phyloP scores from a whole-genome alignment of 495 filamentous ascomycete species.

The Penicillium samsonianum region DNA sequence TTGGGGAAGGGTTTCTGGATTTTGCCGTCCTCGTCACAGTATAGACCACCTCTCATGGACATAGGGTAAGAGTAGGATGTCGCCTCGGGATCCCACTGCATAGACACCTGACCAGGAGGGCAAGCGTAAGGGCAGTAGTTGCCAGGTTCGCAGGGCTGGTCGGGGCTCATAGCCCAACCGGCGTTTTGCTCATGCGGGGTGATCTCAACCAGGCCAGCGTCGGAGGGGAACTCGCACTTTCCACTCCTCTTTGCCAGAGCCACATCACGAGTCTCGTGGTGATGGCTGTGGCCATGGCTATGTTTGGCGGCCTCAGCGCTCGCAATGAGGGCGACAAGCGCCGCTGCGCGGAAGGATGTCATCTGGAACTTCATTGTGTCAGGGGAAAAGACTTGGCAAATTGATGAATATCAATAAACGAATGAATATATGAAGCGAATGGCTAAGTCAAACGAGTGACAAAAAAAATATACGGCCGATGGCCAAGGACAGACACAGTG shows the following conservation, averaged over 20 bases:
- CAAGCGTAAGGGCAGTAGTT: conserved; percentile 81
- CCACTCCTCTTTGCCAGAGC: conserved; percentile 46
- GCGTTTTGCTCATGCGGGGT: conserved; percentile 66
- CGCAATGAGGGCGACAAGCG: conserved; percentile 64
- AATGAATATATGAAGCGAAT: conserved; percentile 25
- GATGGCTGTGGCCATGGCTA: conserved; percentile 37
- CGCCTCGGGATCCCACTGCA: conserved; percentile 74
- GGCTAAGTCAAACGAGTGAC: conserved; percentile 29
- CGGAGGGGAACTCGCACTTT: conserved; percentile 64
- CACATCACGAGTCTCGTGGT: conserved; percentile 28
- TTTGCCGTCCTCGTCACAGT: conserved; percentile 66
- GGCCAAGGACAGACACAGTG: conserved; percentile 28
- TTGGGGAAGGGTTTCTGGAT: conserved; percentile 71
- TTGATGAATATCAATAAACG: conserved; percentile 4
- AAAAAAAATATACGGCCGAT: conserved; percentile 24
- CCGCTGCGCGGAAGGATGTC: conserved; percentile 27
- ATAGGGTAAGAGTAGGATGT: conserved; percentile 67
- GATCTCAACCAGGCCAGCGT: conserved; percentile 68
- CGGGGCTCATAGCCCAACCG: conserved; percentile 81
- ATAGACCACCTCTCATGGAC: conserved; percentile 79
- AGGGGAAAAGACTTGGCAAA: conserved; percentile 6
- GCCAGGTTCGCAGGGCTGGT: conserved; percentile 68
- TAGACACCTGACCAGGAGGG: conserved; percentile 71
- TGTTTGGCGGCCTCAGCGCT: conserved; percentile 44
- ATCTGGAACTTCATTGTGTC: conserved; percentile 42